A percentile compares a stretch with the other conserved stretches of the same genome.
Evolutionary conservation across 1,139 yeast genomes (phyloP).

Genomic region (Pichia kudriavzevii): DNA sequence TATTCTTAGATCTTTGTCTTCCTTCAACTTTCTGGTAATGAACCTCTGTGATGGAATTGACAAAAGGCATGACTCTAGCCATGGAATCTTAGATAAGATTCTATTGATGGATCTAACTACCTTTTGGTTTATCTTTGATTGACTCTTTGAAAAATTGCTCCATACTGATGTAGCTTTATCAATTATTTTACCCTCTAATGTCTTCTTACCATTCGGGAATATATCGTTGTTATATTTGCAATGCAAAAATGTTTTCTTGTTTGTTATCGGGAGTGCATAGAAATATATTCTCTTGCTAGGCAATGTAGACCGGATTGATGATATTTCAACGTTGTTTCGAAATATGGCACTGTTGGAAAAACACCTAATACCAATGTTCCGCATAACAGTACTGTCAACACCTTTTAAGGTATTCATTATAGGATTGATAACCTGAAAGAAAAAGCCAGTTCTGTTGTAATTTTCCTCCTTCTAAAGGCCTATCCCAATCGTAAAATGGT

Average conservation of each 20-base stretch:
- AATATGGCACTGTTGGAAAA: not conserved
- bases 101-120: slow-evolving; percentile 33
- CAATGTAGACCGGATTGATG: slow-evolving; percentile 2
- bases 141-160: slow-evolving; percentile 38
- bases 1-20: slow-evolving; percentile 3
- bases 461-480: too few species aligned
- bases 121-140: slow-evolving; percentile 33
- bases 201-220: slow-evolving; percentile 27
- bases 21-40: slow-evolving; percentile 41
- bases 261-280: slow-evolving; percentile 54
- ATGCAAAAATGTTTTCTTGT: slow-evolving; percentile 46
- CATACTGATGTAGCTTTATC: slow-evolving; percentile 38
- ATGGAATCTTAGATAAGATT: slow-evolving; percentile 40
- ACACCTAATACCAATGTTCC: not conserved
- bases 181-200: slow-evolving; percentile 35
- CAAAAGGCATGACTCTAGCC: slow-evolving; percentile 44
- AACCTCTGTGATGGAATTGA: slow-evolving; percentile 44
- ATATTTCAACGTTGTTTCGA: not conserved
- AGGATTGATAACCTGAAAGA: too few species aligned
- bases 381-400: not conserved
- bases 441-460: too few species aligned
- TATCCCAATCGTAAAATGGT: too few species aligned
- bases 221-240: slow-evolving; percentile 45
- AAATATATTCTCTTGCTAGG: slow-evolving; percentile 32
- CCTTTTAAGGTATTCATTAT: too few species aligned